These are phyloP conservation scores for Neurospora sp. DNA, from an alignment of 495 filamentous ascomycete species.

Conservation along the genomic window DNA sequence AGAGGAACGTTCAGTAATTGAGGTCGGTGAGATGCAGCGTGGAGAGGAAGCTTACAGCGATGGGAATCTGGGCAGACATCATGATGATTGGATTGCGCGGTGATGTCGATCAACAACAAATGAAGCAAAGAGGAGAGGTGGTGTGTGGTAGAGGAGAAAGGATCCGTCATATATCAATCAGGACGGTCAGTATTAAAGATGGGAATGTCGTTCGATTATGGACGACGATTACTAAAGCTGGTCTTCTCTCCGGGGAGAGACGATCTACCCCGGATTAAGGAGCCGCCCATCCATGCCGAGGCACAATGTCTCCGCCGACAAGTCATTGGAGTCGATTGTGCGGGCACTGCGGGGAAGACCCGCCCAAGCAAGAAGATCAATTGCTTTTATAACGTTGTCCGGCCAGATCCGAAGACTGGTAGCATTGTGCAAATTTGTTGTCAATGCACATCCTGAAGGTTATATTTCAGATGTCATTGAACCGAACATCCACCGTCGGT, in stretches of 20 bases:
- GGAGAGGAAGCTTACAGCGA: slow-evolving; percentile 43
- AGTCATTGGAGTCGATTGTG: not conserved
- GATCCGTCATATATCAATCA: not conserved
- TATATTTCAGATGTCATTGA: not conserved
- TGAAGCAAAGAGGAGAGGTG: not conserved
- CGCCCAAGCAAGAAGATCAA: not conserved
- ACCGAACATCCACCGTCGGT: not conserved
- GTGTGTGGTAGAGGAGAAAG: not conserved
- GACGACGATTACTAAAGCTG: not conserved
- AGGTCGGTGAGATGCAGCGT: not conserved
- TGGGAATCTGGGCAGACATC: slow-evolving; percentile 60
- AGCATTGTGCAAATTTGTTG: not conserved
- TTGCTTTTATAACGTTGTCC: not conserved
- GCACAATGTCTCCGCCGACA: not conserved
- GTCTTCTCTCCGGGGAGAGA: not conserved
- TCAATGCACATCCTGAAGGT: not conserved
- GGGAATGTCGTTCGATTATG: not conserved
- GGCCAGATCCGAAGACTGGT: not conserved
- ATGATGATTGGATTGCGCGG: not conserved
- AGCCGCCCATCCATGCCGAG: not conserved
- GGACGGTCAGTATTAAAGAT: not conserved
- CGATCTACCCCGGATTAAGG: not conserved
- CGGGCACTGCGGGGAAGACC: not conserved
- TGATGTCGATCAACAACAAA: not conserved
- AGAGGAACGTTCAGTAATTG: slow-evolving; percentile 16